Evolutionary conservation across 1,284 basidiomycete genomes (phyloP).

Genomic region (Ceratobasidium sp.): DNA sequence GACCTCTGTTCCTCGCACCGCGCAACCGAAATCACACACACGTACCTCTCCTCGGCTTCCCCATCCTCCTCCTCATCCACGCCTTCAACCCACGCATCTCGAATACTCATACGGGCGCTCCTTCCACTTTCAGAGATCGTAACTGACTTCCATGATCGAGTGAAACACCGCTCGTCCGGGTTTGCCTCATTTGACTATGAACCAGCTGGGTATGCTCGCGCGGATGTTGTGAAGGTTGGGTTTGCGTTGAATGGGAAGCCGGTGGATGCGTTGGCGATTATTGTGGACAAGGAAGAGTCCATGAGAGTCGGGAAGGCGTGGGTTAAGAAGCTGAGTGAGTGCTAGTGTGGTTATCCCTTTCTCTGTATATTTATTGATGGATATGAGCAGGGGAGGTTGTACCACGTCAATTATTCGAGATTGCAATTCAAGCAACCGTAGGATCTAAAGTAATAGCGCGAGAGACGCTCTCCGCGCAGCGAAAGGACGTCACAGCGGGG

Average conservation of each 20-base stretch:
- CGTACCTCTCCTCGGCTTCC: constrained; percentile 70
- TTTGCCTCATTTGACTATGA: constrained; percentile 97
- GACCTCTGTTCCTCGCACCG: constrained; percentile 85
- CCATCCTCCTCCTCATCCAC: constrained; percentile 59
- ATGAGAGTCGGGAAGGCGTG: constrained; percentile 79
- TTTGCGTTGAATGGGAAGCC: constrained; percentile 88
- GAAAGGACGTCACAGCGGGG: constrained; percentile 95
- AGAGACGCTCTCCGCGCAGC: constrained; percentile 86
- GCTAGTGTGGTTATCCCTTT: constrained; percentile 19
- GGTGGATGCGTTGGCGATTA: constrained; percentile 91
- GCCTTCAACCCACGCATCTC: constrained; percentile 47
- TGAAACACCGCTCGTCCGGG: constrained; percentile 90
- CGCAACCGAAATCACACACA: constrained; percentile 80
- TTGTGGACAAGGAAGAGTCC: constrained; percentile 78
- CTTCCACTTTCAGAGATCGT: constrained; percentile 93
- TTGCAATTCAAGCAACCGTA: constrained; percentile 88
- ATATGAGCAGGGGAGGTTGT: constrained; percentile 80
- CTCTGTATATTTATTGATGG: constrained; percentile 5
- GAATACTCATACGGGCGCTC: constrained; percentile 81
- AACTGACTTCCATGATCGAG: constrained; percentile 90
- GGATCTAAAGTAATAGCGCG: constrained; percentile 90
- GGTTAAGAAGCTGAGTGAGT: constrained; percentile 89
- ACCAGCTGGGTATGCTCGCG: constrained; percentile 84
- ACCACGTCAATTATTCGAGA: constrained; percentile 92
- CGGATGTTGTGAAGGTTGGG: constrained; percentile 81